Evolutionary conservation across 306 rosid species (phyloP).

Genomic region (Trifolium dubium): DNA sequence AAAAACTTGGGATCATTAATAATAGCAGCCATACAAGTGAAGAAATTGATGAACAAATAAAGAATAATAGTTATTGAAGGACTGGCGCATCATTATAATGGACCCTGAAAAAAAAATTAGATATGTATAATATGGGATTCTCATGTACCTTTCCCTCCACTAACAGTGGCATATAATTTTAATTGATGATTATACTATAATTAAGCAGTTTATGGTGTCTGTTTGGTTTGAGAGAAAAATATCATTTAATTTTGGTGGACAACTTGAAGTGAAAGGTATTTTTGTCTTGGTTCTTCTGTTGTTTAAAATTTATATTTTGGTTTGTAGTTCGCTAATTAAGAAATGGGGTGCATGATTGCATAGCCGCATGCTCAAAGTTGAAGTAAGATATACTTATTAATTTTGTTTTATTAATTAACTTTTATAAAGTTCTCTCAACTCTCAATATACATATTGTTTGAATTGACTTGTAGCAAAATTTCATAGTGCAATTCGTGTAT

Average conservation of each 20-base stretch:
- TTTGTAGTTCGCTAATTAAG: slow-evolving; percentile 23
- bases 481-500: not conserved
- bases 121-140: slow-evolving; percentile 29
- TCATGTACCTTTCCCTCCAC: slow-evolving; percentile 37
- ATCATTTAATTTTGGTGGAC: slow-evolving; percentile 28
- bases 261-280: slow-evolving; percentile 36
- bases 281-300: slow-evolving; percentile 19
- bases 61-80: not conserved
- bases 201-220: slow-evolving; percentile 42
- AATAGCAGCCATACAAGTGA: too few species aligned
- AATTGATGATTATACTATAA: slow-evolving; percentile 7
- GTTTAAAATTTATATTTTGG: not conserved
- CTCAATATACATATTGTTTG: not conserved
- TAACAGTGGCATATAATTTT: slow-evolving; percentile 25
- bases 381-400: not conserved
- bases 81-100: slow-evolving; percentile 39
- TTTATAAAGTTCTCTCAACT: not conserved
- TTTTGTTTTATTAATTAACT: too few species aligned
- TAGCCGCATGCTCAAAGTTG: slow-evolving; percentile 34
- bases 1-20: too few species aligned
- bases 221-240: slow-evolving; percentile 27
- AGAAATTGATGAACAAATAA: too few species aligned
- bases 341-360: slow-evolving; percentile 39
- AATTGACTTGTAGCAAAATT: not conserved
- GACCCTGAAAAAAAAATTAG: slow-evolving; percentile 40